Evolutionary conservation across 2,329 filamentous ascomycete genomes (phyloP), one percentile per base, ranked within the genome.

Genomic region (Calonectria naviculata): DNA sequence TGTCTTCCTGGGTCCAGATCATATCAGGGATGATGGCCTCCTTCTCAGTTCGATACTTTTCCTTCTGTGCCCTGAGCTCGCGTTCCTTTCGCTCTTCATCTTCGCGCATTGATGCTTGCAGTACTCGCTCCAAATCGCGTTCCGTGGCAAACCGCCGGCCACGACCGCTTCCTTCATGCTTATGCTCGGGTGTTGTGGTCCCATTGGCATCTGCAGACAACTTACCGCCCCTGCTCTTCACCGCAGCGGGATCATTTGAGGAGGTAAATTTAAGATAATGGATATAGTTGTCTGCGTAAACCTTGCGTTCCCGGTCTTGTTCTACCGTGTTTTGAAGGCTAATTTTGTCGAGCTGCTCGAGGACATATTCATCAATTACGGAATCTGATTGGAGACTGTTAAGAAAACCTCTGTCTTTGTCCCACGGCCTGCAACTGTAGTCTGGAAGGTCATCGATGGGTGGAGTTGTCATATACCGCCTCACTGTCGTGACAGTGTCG

Each of bases 21-120:
- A 95, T 93, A 68, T 91, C 86, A 0, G 94, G 94, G 58, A 96
- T 90, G 5, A 89, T 87, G 0, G 94, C 94, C 80, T 96, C 94
- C 79, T 94, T 95, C 52, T 94, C 92, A 73, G 90, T 93, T 71
- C 93, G 92, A 70, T 92, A 92, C 78, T 92, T 92, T 65, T 93
- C 91, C 79, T 92, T 91, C 74, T 91, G 89, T 38, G 89, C 89
- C 64, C 89, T 86, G 54, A 87, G 83, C 74, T 93, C 92, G 58
- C 92, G 90, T 74, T 94, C 93, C 70, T 90, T 88, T 38, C 90
- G 88, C 78, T 94, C 93, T 73, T 92, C 91, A 70, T 94, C 92
- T 74, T 93, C 91, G 26, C 89, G 88, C 78, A 92, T 89, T 0
- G 93, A 95, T 75, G 93, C 91, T 78, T 93, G 90, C 58, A 95